Conservation (phyloP, 768 basidiomycete genomes). For the Solioccasus polychromus region DNA sequence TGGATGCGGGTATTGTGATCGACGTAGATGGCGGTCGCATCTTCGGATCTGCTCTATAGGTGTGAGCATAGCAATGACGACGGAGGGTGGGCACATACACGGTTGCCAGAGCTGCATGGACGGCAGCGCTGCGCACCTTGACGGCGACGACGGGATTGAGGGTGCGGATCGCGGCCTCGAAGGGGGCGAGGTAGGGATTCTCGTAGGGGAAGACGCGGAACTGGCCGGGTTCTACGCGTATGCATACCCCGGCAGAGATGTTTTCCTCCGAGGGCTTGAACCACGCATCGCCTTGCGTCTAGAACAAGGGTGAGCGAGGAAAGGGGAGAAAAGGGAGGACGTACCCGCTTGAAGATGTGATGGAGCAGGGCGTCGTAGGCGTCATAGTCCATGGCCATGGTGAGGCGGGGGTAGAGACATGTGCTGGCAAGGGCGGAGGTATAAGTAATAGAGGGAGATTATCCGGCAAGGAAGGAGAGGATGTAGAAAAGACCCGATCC, state of each 20-base stretch:
- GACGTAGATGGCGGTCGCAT: slow-evolving; percentile 62
- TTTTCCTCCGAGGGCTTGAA: slow-evolving; percentile 85
- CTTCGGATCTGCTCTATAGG: slow-evolving; percentile 44
- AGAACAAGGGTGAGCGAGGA: slow-evolving; percentile 4
- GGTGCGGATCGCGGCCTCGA: slow-evolving; percentile 71
- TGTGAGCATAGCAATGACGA: neutral
- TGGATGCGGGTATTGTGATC: slow-evolving; percentile 84
- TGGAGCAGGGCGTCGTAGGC: slow-evolving; percentile 77
- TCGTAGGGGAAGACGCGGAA: slow-evolving; percentile 87
- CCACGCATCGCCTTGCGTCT: slow-evolving; percentile 85
- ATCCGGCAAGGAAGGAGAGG: slow-evolving; percentile 1
- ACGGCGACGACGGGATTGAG: slow-evolving; percentile 86
- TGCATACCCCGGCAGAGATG: slow-evolving; percentile 73
- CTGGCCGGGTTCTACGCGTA: slow-evolving; percentile 62
- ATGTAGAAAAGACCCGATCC: neutral
- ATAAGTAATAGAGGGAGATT: slow-evolving; percentile 22
- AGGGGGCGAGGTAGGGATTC: slow-evolving; percentile 74
- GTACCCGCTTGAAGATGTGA: slow-evolving; percentile 72
- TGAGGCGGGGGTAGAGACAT: neutral
- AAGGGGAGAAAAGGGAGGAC: neutral
- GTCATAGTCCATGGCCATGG: slow-evolving; percentile 54
- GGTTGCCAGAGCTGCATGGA: slow-evolving; percentile 72
- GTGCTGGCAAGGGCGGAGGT: slow-evolving; percentile 2
- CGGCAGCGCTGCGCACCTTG: slow-evolving; percentile 74
- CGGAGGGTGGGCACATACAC: slow-evolving; percentile 44